Base-by-base conservation (phyloP, 192 early-diverging fungal genomes). In the Umbelopsis ramanniana region DNA sequence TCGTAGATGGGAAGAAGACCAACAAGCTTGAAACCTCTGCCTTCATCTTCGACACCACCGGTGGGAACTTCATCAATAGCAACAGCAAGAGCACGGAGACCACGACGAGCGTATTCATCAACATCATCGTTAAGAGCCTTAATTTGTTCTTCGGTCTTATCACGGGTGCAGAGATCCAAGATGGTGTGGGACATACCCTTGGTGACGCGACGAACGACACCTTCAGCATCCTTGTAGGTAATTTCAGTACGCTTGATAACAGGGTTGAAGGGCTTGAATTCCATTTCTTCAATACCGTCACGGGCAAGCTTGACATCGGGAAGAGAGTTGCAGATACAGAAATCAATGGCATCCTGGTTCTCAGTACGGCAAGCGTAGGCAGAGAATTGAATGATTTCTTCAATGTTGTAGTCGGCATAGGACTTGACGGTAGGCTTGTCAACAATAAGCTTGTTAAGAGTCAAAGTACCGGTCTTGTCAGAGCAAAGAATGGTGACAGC, bases 391-490 rank as follows among this genome's bases (percentile, higher is more conserved):
- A 94, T 82, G 54, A 94, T 73, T 35, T 87, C 79, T 43, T 92
- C 90, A 11, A 75, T 75, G 52, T 78, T 70, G 72, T 86, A 77
- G 45, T 89, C 88, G 40, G 88, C 87, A 77, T 93, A 93, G 76
- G 82, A 77, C 79, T 85, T 90, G 79, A 93, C 85, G 70, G 90
- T 86, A 74, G 88, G 78, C 45, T 83, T 82, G 77, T 89, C 89
- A 73, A 93, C 89, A 76, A 87, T 89, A 33, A 91, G 84, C 79
- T 93, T 89, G 86, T 96, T 97, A 23, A 94, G 76, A 26, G 95
- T 97, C 35, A 97, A 85, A n/a, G 95, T 97, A 75, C 95, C 95
- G 57, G 95, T 97, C 87, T 97, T 97, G 86, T 96, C 95, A 26
- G 93, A 94, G 85, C 93, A 95, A 75, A 96, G 91, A 71, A 91